phyloP scores from a whole-genome alignment of 768 basidiomycete species.

The Lactarius vividus region DNA sequence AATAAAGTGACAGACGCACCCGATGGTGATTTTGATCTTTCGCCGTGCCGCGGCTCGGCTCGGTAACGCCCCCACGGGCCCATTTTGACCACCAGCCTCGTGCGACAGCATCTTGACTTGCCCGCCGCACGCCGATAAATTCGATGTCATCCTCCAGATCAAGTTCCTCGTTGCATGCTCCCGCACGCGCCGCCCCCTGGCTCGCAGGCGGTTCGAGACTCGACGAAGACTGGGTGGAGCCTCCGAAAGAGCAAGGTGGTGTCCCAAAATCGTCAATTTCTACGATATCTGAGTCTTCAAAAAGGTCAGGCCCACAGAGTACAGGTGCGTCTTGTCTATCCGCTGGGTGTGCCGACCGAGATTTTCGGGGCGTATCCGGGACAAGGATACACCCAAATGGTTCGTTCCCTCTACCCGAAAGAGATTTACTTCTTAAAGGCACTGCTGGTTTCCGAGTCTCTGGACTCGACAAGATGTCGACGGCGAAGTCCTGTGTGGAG shows the following conservation, averaged over 20 bases:
- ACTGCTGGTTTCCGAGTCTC: constrained; percentile 24
- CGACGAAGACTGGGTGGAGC: constrained; percentile 25
- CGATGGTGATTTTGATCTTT: constrained; percentile 13
- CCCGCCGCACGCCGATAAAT: constrained; percentile 35
- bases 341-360: not conserved
- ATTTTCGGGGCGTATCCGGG: constrained; percentile 21
- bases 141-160: constrained; percentile 27
- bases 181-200: constrained; percentile 7
- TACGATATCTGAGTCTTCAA: constrained; percentile 25
- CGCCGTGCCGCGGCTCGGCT: not conserved
- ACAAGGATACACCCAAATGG: constrained; percentile 7
- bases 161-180: constrained; percentile 17
- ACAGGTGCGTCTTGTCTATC: not conserved
- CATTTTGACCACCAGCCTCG: constrained; percentile 54
- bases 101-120: constrained; percentile 36
- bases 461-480: constrained; percentile 54
- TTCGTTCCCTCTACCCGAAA: constrained; percentile 8
- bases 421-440: constrained; percentile 19
- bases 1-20: constrained; percentile 19
- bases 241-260: constrained; percentile 20
- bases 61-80: constrained; percentile 35
- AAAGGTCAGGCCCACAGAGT: constrained; percentile 9
- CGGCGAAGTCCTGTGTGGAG: constrained; percentile 44
- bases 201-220: constrained; percentile 23
- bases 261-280: constrained; percentile 3